Conservation (phyloP, 2,329 filamentous ascomycete species). For the Diatrype stigma region DNA sequence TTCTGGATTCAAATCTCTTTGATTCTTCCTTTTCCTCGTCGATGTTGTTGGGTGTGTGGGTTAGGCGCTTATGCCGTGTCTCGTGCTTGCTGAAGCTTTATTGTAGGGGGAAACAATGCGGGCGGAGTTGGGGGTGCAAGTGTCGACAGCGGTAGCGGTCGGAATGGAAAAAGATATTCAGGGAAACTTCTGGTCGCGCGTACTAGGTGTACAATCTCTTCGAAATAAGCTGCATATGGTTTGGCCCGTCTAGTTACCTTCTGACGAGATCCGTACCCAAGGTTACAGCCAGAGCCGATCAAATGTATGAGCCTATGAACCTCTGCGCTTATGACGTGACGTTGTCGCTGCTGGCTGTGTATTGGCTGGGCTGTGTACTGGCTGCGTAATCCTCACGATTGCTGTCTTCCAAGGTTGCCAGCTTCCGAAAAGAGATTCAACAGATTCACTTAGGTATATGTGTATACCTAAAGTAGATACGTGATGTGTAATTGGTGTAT, state of each 20-base stretch:
- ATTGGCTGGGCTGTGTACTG: too few relatives aligned
- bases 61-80: not conserved
- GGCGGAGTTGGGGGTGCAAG: not conserved
- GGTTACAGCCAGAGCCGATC: not conserved
- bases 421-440: too few relatives aligned
- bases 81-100: not conserved
- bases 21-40: too few relatives aligned
- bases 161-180: not conserved
- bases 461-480: too few relatives aligned
- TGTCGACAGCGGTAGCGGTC: not conserved
- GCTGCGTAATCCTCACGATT: too few relatives aligned
- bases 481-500: too few relatives aligned
- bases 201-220: not conserved
- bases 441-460: too few relatives aligned
- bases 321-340: not conserved
- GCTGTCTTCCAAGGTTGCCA: too few relatives aligned
- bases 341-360: not conserved
- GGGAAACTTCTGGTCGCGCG: not conserved
- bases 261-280: not conserved
- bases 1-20: not conserved
- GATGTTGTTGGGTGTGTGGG: not conserved
- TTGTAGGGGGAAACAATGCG: not conserved
- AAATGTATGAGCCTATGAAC: not conserved
- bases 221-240: not conserved
- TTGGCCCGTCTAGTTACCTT: not conserved